Conservation (phyloP, 495 filamentous ascomycete genomes). For the Ascodesmis nigricans region DNA sequence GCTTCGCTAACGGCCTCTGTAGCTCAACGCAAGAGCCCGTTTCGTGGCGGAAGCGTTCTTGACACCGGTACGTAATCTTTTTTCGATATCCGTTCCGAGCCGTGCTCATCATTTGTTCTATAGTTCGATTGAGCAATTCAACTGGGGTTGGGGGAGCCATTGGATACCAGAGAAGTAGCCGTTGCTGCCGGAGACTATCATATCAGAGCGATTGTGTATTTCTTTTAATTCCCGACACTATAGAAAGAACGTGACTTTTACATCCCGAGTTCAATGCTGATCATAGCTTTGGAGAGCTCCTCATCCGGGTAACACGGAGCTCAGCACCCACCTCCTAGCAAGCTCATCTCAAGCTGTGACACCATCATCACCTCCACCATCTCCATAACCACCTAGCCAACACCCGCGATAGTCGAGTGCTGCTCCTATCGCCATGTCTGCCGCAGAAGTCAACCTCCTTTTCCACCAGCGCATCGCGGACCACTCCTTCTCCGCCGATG, state of each 20-base stretch:
- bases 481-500: constrained; percentile 91
- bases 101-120: constrained; percentile 1
- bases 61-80: constrained; percentile 36
- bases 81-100: no score
- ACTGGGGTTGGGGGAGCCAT: no score
- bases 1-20: neutral
- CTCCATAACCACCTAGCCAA: constrained; percentile 4
- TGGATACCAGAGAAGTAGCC: no score
- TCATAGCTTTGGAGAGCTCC: no score
- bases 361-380: neutral
- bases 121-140: constrained; percentile 14
- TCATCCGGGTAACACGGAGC: no score
- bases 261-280: no score
- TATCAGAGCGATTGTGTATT: no score
- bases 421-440: constrained; percentile 86
- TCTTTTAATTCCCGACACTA: no score
- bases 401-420: constrained; percentile 78
- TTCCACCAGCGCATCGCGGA: constrained; percentile 93
- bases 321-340: no score
- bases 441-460: constrained; percentile 83
- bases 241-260: no score
- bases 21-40: constrained; percentile 92
- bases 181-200: no score
- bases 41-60: constrained; percentile 97
- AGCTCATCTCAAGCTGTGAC: no score